Base-by-base conservation (phyloP, 1,284 basidiomycete species). In the Fistulinella cinereoalba region DNA sequence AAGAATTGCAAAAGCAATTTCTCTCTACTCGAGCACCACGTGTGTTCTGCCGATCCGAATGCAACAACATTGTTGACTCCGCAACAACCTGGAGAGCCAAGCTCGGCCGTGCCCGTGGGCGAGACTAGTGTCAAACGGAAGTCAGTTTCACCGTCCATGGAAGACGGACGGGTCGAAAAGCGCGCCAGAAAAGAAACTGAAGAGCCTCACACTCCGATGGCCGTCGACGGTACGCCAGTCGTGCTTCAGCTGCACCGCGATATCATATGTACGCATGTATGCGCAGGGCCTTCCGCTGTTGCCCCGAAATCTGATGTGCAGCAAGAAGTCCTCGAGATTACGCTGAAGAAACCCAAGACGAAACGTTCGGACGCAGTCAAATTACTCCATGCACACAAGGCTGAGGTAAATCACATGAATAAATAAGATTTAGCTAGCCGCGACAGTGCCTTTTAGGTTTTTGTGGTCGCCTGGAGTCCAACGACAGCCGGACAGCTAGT, bases 391-490 rank as follows among this genome's bases (percentile, higher is more conserved):
- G 80, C 75, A 18, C 85, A 88, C 55, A 73, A 74, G 47, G 70
- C 81, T 23, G 85, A 88, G 70, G 85, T 85, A 58, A 39, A 62
- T 41, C 37, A 31, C 46, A 18, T 36, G 31, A 27, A 21, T 27
- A 16, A 22, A n/a, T 6, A 19, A 18, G 47, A 47, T 32, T 27
- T 34, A n/a, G n/a, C 19, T 15, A 39, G 8, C 46, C 25, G 56
- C 13, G 18, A 27, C n/a, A n/a, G n/a, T n/a, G n/a, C 11, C 29
- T 46, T 37, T 18, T 56, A 90, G 86, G 85, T 92, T 3, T 92
- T 91, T 50, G 81, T 88, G 7, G 88, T 85, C 50, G 77, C 83
- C 4, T 92, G 87, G 76, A 92, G 89, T 65, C 86, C 89, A 9
- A 72, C 69, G 36, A 71, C 77, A n/a, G 71, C 71, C 23, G 72